These are phyloP conservation scores for Strigomonas culicis DNA, from an alignment of 208 protist species.

Conservation along the genomic window DNA sequence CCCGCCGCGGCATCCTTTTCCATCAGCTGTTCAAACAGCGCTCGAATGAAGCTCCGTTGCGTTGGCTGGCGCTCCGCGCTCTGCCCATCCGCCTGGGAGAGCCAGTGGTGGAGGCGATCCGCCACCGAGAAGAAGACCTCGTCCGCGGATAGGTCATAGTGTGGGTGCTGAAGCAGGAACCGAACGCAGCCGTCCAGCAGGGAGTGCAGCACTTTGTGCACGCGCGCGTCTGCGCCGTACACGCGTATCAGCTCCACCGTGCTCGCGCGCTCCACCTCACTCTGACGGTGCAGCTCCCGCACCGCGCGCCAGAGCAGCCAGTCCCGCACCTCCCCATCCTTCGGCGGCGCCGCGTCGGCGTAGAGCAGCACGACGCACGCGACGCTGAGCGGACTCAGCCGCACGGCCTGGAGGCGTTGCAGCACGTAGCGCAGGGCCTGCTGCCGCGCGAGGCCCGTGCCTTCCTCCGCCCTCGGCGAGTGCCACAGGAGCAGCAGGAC, in stretches of 20 bases:
- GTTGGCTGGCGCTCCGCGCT: neutral
- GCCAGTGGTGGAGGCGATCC: neutral
- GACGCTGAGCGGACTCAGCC: neutral
- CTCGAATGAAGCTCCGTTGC: neutral
- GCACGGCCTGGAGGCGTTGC: conserved; percentile 6
- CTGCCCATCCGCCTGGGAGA: neutral
- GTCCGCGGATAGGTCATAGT: neutral
- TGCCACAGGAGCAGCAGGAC: conserved; percentile 16
- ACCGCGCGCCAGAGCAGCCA: neutral
- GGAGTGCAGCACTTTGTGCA: neutral
- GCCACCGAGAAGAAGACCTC: neutral
- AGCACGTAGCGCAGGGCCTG: neutral
- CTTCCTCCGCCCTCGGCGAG: neutral
- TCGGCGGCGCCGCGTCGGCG: neutral
- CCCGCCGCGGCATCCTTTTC: neutral
- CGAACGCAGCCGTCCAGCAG: neutral
- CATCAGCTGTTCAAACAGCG: neutral
- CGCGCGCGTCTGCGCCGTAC: neutral
- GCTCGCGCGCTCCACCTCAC: neutral
- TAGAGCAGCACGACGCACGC: neutral
- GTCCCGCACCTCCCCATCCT: neutral
- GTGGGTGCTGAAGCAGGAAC: neutral
- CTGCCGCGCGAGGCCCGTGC: neutral
- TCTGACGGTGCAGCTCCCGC: neutral
- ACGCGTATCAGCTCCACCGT: neutral